phyloP scores from a whole-genome alignment of 495 filamentous ascomycete species.

The Aspergillus wentii region DNA sequence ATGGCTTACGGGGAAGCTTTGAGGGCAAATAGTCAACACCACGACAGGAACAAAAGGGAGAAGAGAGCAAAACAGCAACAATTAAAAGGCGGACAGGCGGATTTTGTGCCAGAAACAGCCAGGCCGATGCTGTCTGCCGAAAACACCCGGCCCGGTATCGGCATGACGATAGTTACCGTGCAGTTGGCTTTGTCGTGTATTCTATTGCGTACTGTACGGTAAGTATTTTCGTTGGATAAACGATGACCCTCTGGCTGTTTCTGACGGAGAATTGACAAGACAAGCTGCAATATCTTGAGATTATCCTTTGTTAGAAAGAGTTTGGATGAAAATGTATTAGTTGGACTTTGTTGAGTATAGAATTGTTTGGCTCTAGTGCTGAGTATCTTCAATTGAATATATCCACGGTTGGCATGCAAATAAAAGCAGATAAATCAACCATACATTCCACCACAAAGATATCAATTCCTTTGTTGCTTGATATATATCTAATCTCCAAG shows the following conservation, averaged over 20 bases:
- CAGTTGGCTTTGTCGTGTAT: conserved; percentile 6
- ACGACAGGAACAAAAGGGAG: conserved; percentile 9
- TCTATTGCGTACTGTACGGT: conserved; percentile 23
- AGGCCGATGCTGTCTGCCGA: conserved; percentile 29
- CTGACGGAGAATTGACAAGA: neutral
- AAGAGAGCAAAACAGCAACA: conserved; percentile 4
- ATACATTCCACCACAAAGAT: no score
- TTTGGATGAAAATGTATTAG: no score
- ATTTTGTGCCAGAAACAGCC: neutral
- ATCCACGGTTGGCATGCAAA: no score
- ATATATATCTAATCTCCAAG: no score
- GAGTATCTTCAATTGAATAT: no score
- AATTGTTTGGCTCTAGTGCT: no score
- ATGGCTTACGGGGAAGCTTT: neutral
- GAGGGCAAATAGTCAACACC: neutral
- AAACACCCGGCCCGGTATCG: conserved; percentile 37
- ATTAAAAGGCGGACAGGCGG: no score
- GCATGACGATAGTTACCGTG: conserved; percentile 3
- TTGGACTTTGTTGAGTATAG: no score
- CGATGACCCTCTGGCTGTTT: conserved; percentile 10
- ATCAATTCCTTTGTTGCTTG: no score
- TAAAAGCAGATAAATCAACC: no score
- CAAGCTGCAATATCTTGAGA: no score
- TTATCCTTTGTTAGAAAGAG: conserved; percentile 7
- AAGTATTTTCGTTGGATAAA: conserved; percentile 13